Conservation (phyloP, 2,329 filamentous ascomycete species). For the Trichoderma gracile region DNA sequence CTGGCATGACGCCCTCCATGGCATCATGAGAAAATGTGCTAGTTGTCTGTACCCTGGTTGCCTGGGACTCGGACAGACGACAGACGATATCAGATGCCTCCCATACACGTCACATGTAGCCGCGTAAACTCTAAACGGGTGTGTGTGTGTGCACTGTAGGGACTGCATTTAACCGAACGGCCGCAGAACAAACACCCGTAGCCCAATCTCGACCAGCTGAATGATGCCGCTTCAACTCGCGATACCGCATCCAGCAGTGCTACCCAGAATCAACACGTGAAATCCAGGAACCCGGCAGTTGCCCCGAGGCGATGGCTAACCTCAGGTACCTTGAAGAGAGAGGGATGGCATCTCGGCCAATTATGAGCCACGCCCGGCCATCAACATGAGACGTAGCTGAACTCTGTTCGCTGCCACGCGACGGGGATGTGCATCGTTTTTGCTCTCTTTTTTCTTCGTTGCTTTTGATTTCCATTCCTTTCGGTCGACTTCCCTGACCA, state of each 20-base stretch:
- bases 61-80: too few species aligned
- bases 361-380: background rate
- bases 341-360: slow-evolving; percentile 2
- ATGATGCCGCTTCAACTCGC: background rate
- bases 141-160: background rate
- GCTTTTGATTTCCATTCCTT: background rate
- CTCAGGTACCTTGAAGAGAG: too few species aligned
- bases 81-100: too few species aligned
- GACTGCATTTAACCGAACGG: background rate
- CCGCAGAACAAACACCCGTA: background rate
- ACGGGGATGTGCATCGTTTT: background rate
- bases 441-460: too few species aligned
- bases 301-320: background rate
- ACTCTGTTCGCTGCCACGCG: slow-evolving; percentile 9
- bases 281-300: slow-evolving; percentile 16
- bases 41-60: too few species aligned
- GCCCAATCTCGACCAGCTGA: background rate
- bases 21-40: background rate
- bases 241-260: background rate
- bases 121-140: background rate
- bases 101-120: background rate
- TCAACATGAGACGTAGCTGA: slow-evolving; percentile 20
- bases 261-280: background rate
- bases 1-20: too few species aligned
- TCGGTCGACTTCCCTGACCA: background rate